Base-by-base conservation (phyloP, 2,329 filamentous ascomycete species). In the Alternaria longipes region DNA sequence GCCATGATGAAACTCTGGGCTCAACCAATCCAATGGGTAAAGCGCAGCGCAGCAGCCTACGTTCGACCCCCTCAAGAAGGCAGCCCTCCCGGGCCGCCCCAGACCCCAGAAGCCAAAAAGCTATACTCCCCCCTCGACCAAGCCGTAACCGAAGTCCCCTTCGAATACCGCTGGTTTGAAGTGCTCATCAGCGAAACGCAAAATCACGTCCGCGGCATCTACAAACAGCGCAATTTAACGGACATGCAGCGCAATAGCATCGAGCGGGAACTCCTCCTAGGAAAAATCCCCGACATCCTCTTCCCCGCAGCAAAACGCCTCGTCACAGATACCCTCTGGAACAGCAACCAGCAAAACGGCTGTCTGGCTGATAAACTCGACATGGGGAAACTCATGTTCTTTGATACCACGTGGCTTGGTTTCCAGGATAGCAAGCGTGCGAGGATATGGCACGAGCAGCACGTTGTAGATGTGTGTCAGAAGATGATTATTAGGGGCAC, bases 391-490 rank as follows among this genome's bases (percentile, higher is more conserved):
- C 83, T 97, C 50, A 91, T 91, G 79, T 91, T 93, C 78, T 86
- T 87, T 50, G 87, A 95, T 73, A 92, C 89, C 56, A 84, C 83
- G 50, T 86, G 91, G 74, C 82, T 95, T 11, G 90, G 90, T 5
- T 81, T 92, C 14, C 84, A 85, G 9, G 85, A 89, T 54, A 87
- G 89, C 60, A 78, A 79, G 14, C 80, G 81, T 18, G 86, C 84
- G 5, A 86, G 88, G 65, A 78, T 84, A 9, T 92, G 90, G 76
- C 86, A 86, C 63, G 83, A 84, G n/a, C 81, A 82, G 30, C 84
- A 89, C 71, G 83, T 90, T 24, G 81, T 84, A 8, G 87, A 89
- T 71, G 82, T 86, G 28, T 78, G 88, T 36, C 83, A 84, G 73
- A 88, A 85, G 79, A 78, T 79, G 53, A 78, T 78, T n/a, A 72